Percentiles rank a stretch among this genome's conserved stretches.
Conservation (phyloP, 2,329 filamentous ascomycete species). For the Lecanoromycetidae sp. region DNA sequence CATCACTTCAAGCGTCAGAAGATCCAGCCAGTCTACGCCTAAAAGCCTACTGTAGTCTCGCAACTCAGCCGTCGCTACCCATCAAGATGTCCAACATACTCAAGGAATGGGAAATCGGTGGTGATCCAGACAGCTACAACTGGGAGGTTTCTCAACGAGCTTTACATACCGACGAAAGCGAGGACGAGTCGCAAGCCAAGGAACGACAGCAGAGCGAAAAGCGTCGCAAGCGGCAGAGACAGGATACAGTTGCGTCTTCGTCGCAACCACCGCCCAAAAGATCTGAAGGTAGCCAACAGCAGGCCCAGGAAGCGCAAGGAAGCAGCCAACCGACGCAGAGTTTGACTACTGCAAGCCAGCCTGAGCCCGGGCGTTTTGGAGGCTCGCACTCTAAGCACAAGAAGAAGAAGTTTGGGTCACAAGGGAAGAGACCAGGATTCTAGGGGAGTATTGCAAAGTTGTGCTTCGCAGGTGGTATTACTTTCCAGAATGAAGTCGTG, state of each 20-base stretch:
- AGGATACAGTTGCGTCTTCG: background rate
- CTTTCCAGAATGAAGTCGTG: background rate
- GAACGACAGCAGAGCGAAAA: background rate
- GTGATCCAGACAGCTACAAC: conserved; percentile 13
- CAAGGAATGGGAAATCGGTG: conserved; percentile 14
- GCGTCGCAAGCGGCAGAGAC: conserved; percentile 2
- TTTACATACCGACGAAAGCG: conserved; percentile 1
- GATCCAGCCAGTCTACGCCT: conserved; percentile 9
- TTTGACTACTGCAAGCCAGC: conserved; percentile 1
- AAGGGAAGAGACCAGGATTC: background rate
- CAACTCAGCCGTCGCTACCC: conserved; percentile 8
- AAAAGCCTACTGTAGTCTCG: conserved; percentile 1
- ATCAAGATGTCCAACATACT: conserved; percentile 7
- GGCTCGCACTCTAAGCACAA: background rate
- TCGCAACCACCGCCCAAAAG: conserved; percentile 6
- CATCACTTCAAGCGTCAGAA: background rate
- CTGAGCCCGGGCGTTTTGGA: conserved; percentile 4
- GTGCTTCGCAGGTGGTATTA: no score
- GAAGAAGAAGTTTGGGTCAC: background rate
- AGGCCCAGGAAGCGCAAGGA: conserved; percentile 1
- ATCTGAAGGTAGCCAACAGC: conserved; percentile 2
- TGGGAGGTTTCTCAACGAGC: conserved; percentile 10
- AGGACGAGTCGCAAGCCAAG: conserved; percentile 5
- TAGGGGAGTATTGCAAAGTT: background rate
- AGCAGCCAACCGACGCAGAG: conserved; percentile 5